These are phyloP conservation scores for Mortierella sp. DNA, from an alignment of 371 early-diverging fungal genomes.

Conservation along the genomic window DNA sequence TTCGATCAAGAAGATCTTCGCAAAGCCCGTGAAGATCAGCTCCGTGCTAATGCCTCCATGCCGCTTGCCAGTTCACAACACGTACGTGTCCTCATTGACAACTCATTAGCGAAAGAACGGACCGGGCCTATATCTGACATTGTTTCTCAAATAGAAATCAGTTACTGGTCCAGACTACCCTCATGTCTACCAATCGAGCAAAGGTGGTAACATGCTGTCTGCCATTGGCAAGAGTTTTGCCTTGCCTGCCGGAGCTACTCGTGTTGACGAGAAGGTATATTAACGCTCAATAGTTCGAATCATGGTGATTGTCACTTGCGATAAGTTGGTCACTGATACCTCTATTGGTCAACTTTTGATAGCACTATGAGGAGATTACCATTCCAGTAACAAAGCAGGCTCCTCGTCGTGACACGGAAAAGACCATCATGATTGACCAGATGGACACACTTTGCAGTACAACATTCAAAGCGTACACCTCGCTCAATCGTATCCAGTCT, in stretches of 20 bases:
- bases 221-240: conserved; percentile 74
- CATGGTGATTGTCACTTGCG: background rate
- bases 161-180: conserved; percentile 59
- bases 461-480: conserved; percentile 86
- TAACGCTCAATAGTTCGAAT: background rate
- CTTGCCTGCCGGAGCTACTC: conserved; percentile 77
- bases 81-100: conserved; percentile 13
- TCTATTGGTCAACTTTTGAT: background rate
- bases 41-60: conserved; percentile 49
- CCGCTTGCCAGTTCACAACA: conserved; percentile 47
- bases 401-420: conserved; percentile 64
- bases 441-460: conserved; percentile 80
- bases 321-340: background rate
- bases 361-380: conserved; percentile 84
- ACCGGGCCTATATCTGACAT: too few species aligned
- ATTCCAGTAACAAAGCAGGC: conserved; percentile 79
- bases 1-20: conserved; percentile 62
- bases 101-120: too few species aligned
- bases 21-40: conserved; percentile 66
- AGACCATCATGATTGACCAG: conserved; percentile 66
- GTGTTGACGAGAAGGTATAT: conserved; percentile 60
- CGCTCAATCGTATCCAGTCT: conserved; percentile 94
- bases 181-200: conserved; percentile 67
- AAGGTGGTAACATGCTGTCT: conserved; percentile 63
- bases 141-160: conserved; percentile 38